Evolutionary conservation across 768 basidiomycete genomes (phyloP).

Genomic region (Amanita inopinata): DNA sequence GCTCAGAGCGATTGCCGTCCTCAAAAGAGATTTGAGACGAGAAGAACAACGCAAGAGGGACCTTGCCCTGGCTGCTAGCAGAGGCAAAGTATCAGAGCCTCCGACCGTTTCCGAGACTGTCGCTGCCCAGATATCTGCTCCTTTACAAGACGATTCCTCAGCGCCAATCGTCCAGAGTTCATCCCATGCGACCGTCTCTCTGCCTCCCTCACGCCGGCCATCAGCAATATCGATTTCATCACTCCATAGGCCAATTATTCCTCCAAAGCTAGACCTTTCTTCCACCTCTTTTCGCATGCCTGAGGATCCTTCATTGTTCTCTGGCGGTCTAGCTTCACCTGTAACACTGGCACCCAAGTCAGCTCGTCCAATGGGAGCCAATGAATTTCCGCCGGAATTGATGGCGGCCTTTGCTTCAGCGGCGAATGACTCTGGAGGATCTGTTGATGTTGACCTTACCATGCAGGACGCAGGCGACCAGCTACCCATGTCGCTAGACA

Average conservation of each 20-base stretch:
- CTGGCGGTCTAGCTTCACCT: conserved; percentile 61
- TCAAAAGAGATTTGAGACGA: conserved; percentile 58
- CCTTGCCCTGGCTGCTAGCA: conserved; percentile 10
- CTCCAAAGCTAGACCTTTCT: conserved; percentile 78
- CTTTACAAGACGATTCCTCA: conserved; percentile 3
- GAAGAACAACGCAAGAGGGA: conserved; percentile 47
- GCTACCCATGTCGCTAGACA: conserved; percentile 22
- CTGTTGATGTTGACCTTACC: conserved; percentile 55
- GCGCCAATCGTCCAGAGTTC: conserved; percentile 6
- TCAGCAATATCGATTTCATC: conserved; percentile 78
- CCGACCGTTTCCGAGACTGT: conserved; percentile 1
- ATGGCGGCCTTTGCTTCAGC: conserved; percentile 52
- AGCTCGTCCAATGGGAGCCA: conserved; percentile 46
- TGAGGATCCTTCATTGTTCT: conserved; percentile 46
- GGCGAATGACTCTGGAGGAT: conserved; percentile 20
- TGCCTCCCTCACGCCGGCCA: conserved; percentile 41
- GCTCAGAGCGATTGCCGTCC: conserved; percentile 62
- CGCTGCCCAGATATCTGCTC: not conserved
- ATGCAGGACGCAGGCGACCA: conserved; percentile 21
- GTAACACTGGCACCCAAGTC: conserved; percentile 79
- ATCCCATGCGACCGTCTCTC: conserved; percentile 20
- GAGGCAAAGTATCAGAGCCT: conserved; percentile 15
- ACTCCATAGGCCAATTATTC: conserved; percentile 59
- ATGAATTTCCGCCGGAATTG: conserved; percentile 52
- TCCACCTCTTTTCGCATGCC: conserved; percentile 52